Base-by-base conservation (phyloP, 495 filamentous ascomycete genomes). In the Ramalina intermedia region DNA sequence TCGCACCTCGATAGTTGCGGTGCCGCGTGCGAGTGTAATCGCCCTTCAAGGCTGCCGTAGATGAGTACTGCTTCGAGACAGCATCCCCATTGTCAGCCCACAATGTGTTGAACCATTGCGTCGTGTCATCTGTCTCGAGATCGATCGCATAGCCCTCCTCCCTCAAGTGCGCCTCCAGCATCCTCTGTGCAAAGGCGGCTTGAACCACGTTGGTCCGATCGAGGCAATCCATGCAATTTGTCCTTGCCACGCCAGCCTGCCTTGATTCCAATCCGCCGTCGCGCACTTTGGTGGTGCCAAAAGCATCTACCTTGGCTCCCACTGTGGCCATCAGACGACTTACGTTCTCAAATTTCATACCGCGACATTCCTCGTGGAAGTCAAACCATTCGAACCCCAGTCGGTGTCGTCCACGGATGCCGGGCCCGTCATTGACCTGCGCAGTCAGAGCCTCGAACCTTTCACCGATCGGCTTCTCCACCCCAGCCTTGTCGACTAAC, bases 221-320 rank as follows among this genome's bases (percentile, higher is more conserved):
- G 13, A 96, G 74, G 55, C 90, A 96, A 58, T 96, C 90, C 90
- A 96, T 96, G 63, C 90, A 96, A 60, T 96, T 96, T 3, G 86
- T 95, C 47, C 90, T 69, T 13, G 96, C 58, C 12, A 94, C 75
- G 2, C 88, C 90, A 17, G 63, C 70, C 58, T 96, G 90, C 38
- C 60, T 70, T 26, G 66, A 62, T 18, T 69, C 54, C 6, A 79
- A 72, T 8, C 61, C 61, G 13, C 71, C 73, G 23, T 72, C 63
- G 14, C 69, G 65, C 35, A 78, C 63, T 1, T 81, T 72, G 0
- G 78, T 80, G 54, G 78, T 83, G 9, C 83, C 80, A 48, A 79
- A 75, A 5, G 70, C 63, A 46, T 78, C 78, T 14, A 95, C 63
- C 8, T 71, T 78, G 14, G 67, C 59, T 6, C 69, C 73, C n/a